Base-by-base conservation (phyloP, 176 grass and related monocot species). In the Carex cristatella region DNA sequence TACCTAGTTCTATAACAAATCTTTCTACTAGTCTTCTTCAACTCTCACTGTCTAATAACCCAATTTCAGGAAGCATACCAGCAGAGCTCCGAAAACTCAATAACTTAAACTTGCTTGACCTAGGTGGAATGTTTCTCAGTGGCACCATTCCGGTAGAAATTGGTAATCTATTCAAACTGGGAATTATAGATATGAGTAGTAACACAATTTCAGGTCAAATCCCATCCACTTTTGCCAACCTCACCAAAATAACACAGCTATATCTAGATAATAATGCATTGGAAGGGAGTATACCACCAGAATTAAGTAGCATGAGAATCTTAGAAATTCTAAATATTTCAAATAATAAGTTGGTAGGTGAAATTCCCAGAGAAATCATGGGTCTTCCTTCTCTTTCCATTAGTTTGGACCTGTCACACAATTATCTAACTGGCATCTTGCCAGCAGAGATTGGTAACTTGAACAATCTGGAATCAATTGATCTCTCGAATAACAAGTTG, bases 1-100 rank as follows among this genome's bases (percentile, higher is more conserved):
- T 89, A 15, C 74, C 87, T 6, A 86, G n/a, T 48, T 82, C 87
- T 12, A 82, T 89, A 57, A 15, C 46, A 23, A 88, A 88, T 31
- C 82, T 88, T 15, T 88, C 87, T 51, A 84, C 23, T 37, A 67
- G 61, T 23, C 62, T 85, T 27, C 16, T 19, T 13, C 0, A 0
- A 15, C 73, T 88, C 2, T 16, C 7, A 13, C 2, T 85, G 4
- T 2, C 2, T 13, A 18, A 33, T 54, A 85, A 88, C 30, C 49
- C 65, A 57, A 69, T 42, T 38, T 7, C 1, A 2, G 66, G 66
- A 5, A 35, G 31, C 31, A 69, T 69, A 69, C 32, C 65, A 69
- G 6, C 3, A 37, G 32, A 69, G 32, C 13, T 69, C 30, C 0
- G 0, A 16, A 69, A 38, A 6, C 30, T 69, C 13, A 15, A 2